Conservation (phyloP, 2,329 filamentous ascomycete genomes). For the Pyrenophora tritici-repentis region DNA sequence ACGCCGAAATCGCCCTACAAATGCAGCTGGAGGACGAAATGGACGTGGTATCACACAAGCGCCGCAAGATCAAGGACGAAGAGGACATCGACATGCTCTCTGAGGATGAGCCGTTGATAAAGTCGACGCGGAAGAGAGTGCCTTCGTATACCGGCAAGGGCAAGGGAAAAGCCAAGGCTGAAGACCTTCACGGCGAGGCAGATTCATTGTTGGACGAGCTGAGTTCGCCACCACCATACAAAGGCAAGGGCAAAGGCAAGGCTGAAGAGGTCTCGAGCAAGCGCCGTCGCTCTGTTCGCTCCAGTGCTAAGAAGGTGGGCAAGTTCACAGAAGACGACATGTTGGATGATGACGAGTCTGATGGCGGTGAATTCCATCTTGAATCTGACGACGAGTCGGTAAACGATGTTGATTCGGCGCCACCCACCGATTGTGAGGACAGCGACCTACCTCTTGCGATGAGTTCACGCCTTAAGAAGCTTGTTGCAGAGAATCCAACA, state of each 20-base stretch:
- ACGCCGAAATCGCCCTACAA: conserved; percentile 60
- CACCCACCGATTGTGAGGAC: conserved; percentile 35
- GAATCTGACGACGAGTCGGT: conserved; percentile 18
- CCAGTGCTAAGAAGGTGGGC: conserved; percentile 24
- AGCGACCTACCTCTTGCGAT: conserved; percentile 27
- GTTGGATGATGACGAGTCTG: conserved; percentile 27
- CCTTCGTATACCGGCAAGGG: conserved; percentile 24
- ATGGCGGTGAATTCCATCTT: conserved; percentile 37
- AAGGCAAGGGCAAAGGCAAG: conserved; percentile 34
- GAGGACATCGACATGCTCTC: conserved; percentile 30
- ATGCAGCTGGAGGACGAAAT: conserved; percentile 62
- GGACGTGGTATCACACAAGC: conserved; percentile 49
- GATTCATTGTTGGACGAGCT: conserved; percentile 11
- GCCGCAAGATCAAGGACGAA: conserved; percentile 35
- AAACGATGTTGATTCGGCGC: conserved; percentile 29
- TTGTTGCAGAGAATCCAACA: conserved; percentile 6
- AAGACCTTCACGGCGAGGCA: conserved; percentile 12
- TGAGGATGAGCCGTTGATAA: conserved; percentile 13
- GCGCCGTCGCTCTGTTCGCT: conserved; percentile 27
- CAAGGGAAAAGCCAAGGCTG: conserved; percentile 19
- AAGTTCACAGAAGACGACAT: conserved; percentile 23
- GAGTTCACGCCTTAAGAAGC: conserved; percentile 25
- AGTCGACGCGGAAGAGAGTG: conserved; percentile 11
- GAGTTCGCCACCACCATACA: conserved; percentile 16
- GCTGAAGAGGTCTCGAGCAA: conserved; percentile 14